Percentiles rank a stretch among this genome's conserved stretches.
Evolutionary conservation across 805 yeast species (phyloP).

Genomic region (Spathaspora arborariae): DNA sequence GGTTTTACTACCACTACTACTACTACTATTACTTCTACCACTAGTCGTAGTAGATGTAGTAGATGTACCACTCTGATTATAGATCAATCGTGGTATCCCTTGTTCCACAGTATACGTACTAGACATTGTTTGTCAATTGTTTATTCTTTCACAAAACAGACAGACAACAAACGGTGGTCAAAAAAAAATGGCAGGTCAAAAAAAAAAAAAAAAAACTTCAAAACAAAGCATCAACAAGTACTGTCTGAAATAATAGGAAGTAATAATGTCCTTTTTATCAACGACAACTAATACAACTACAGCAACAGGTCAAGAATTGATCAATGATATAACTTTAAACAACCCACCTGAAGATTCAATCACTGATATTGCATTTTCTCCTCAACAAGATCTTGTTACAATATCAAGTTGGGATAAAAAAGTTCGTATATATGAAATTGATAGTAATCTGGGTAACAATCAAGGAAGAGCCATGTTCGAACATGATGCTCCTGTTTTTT

Average conservation of each 20-base stretch:
- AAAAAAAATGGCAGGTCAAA: too few species aligned
- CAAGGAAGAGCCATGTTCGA: slow-evolving; percentile 88
- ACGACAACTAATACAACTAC: slow-evolving; percentile 27
- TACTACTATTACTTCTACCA: background rate
- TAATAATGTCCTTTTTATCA: slow-evolving; percentile 34
- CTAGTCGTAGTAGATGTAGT: background rate
- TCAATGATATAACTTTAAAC: slow-evolving; percentile 65
- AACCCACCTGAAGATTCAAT: slow-evolving; percentile 93
- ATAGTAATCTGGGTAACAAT: slow-evolving; percentile 64
- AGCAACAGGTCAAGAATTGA: slow-evolving; percentile 54
- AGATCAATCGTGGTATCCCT: background rate
- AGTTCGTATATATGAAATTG: slow-evolving; percentile 87
- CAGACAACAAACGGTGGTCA: too few species aligned
- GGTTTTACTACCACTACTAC: slow-evolving; percentile 1
- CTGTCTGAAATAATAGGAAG: too few species aligned
- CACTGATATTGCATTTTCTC: slow-evolving; percentile 78
- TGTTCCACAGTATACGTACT: background rate
- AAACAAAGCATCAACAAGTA: background rate
- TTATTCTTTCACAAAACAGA: too few species aligned
- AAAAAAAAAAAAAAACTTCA: background rate
- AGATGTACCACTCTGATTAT: background rate
- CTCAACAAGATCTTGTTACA: slow-evolving; percentile 76
- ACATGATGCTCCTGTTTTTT: slow-evolving; percentile 83
- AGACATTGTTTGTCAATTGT: background rate
- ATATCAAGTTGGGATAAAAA: slow-evolving; percentile 94